These are phyloP conservation scores for Colletotrichum somersetense DNA, from an alignment of 2,329 filamentous ascomycete genomes.

Conservation along the genomic window DNA sequence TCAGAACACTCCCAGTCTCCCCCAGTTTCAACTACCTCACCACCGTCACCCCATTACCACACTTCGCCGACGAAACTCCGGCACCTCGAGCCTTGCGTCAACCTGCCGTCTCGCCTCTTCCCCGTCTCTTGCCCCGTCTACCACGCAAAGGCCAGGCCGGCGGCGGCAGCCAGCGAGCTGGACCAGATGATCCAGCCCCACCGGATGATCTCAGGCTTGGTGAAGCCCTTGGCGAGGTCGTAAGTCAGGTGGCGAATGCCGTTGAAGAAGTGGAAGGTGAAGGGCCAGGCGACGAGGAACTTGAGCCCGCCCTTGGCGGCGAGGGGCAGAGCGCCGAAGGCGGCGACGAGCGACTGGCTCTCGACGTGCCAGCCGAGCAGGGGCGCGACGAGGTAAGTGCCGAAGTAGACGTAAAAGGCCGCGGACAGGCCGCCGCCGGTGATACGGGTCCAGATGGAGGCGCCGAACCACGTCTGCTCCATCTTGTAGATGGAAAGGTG, in stretches of 20 bases:
- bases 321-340: slow-evolving; percentile 70
- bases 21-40: slow-evolving; percentile 15
- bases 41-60: slow-evolving; percentile 7
- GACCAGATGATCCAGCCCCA: slow-evolving; percentile 64
- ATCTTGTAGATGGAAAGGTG: slow-evolving; percentile 89
- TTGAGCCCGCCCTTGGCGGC: slow-evolving; percentile 70
- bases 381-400: slow-evolving; percentile 85
- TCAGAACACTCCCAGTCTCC: slow-evolving; percentile 40
- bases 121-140: slow-evolving; percentile 47
- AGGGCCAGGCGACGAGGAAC: slow-evolving; percentile 69
- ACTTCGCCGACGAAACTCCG: neutral
- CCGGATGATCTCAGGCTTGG: slow-evolving; percentile 60
- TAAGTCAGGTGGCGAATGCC: slow-evolving; percentile 67
- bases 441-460: slow-evolving; percentile 81
- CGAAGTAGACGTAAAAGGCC: slow-evolving; percentile 82
- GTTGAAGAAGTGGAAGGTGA: slow-evolving; percentile 69
- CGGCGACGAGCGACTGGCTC: slow-evolving; percentile 69
- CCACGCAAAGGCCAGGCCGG: slow-evolving; percentile 63
- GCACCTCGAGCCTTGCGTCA: neutral
- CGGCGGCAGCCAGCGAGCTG: slow-evolving; percentile 56
- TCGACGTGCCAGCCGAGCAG: slow-evolving; percentile 75
- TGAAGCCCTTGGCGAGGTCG: slow-evolving; percentile 65
- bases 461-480: slow-evolving; percentile 86
- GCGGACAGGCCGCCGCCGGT: slow-evolving; percentile 82
- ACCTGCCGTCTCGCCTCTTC: neutral